These are phyloP conservation scores for Tetratostichococcus sp. DNA, from an alignment of 139 green algal species.

Conservation along the genomic window DNA sequence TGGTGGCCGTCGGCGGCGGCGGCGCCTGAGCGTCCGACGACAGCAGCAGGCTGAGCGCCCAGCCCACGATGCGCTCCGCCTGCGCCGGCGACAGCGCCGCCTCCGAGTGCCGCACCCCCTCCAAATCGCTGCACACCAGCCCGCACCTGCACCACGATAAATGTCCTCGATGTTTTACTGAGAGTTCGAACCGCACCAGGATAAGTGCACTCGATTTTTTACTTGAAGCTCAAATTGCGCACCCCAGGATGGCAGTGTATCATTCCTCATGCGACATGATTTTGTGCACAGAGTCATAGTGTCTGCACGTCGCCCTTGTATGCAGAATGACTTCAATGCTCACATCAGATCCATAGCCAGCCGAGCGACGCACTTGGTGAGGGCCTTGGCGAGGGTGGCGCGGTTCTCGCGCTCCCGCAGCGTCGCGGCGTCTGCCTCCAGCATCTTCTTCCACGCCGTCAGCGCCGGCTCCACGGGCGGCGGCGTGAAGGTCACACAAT, in stretches of 20 bases:
- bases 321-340: too few relatives aligned
- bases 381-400: conserved; percentile 21
- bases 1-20: neutral
- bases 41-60: conserved; percentile 19
- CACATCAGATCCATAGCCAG: too few relatives aligned
- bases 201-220: too few relatives aligned
- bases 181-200: too few relatives aligned
- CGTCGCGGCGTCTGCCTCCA: conserved; percentile 34
- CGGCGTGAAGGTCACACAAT: conserved; percentile 32
- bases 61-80: conserved; percentile 41
- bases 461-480: conserved; percentile 28
- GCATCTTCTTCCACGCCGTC: conserved; percentile 42
- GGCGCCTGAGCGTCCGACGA: neutral
- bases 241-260: too few relatives aligned
- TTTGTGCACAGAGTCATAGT: too few relatives aligned
- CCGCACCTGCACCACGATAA: conserved; percentile 3
- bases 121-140: conserved; percentile 27
- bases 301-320: too few relatives aligned
- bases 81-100: conserved; percentile 23
- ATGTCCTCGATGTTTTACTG: too few relatives aligned
- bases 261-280: too few relatives aligned
- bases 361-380: conserved; percentile 25
- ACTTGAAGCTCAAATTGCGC: too few relatives aligned
- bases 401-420: conserved; percentile 38
- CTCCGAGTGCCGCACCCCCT: conserved; percentile 24